Base-by-base conservation (phyloP, 1,139 yeast species). In the Candida albicans region DNA sequence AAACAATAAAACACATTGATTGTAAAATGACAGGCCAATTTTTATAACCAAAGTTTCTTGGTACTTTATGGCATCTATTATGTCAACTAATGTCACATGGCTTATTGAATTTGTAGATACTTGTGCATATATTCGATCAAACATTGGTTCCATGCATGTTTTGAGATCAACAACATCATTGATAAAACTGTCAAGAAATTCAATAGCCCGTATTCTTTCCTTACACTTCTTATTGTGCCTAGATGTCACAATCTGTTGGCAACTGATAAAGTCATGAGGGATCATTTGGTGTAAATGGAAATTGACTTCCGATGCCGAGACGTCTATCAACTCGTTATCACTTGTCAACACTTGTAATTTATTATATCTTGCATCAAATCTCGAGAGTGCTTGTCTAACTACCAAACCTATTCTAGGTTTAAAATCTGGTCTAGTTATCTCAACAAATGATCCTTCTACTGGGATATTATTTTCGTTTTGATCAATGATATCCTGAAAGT, bases 321-420 rank as follows among this genome's bases (percentile, higher is more conserved):
- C 64, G 6, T 54, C 44, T 3, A 52, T 49, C 3, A 69, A 45
- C 22, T 59, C 62, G 46, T 71, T 71, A n/a, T 58, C 55, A 5
- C 52, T 39, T n/a, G 68, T 62, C 32, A 73, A 54, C 1, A 72
- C 67, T 14, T 58, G 36, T 28, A 67, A 34, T 41, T 67, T 67
- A 51, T 69, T 70, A 43, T 60, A 62, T 44, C 52, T 55, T 34
- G 60, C 67, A 48, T 70, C 65, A 48, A 73, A 73, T 26, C 55
- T 58, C 11, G 74, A 58, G 31, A 52, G 45, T 0, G 70, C 54
- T 25, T 53, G 62, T 37, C 60, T 50, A 2, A 73, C 27, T 1
- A 73, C 76, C 1, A 70, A 48, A 0, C 77, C 78, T 32, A 68
- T 33, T 53, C 52, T 12, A 68, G 65, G 9, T 73, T 74, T 2